Conservation (phyloP, 805 yeast species). For the Yarrowia sp. region DNA sequence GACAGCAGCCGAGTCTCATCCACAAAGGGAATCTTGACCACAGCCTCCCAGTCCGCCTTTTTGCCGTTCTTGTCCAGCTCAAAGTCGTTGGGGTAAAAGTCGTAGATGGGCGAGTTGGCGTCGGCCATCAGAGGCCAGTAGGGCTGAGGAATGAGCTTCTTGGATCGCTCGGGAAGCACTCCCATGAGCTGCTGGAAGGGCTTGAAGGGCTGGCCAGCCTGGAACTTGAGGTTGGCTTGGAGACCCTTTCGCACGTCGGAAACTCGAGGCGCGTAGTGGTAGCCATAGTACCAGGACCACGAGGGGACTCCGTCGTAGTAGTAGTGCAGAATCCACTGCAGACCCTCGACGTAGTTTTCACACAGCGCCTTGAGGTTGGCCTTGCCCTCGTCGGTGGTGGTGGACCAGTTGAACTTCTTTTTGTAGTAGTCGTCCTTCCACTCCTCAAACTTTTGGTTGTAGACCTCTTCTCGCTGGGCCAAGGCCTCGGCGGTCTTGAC, state of each 20-base stretch:
- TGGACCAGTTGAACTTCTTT: constrained; percentile 69
- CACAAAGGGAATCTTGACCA: constrained; percentile 86
- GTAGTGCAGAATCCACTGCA: constrained; percentile 94
- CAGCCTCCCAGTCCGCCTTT: constrained; percentile 97
- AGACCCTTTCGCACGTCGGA: constrained; percentile 80
- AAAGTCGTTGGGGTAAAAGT: constrained; percentile 86
- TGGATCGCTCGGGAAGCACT: constrained; percentile 91
- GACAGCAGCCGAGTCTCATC: constrained; percentile 72
- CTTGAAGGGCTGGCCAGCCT: constrained; percentile 70
- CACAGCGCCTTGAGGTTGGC: constrained; percentile 62
- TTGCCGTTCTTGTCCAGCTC: constrained; percentile 91
- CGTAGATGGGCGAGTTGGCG: constrained; percentile 78
- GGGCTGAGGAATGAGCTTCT: constrained; percentile 68
- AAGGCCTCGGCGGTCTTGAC: constrained; percentile 32
- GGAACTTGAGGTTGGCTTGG: constrained; percentile 49
- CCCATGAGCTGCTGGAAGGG: constrained; percentile 98
- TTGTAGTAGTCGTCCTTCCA: constrained; percentile 89
- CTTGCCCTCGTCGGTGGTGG: constrained; percentile 52
- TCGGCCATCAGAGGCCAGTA: constrained; percentile 85
- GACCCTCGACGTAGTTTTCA: constrained; percentile 84
- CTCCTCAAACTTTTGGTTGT: constrained; percentile 66
- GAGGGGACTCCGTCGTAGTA: constrained; percentile 89
- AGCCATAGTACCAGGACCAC: constrained; percentile 91
- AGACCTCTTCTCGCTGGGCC: constrained; percentile 56
- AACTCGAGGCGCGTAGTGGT: constrained; percentile 92